These are phyloP conservation scores for Serendipita sp. DNA, from an alignment of 1,284 basidiomycete species.

Conservation along the genomic window DNA sequence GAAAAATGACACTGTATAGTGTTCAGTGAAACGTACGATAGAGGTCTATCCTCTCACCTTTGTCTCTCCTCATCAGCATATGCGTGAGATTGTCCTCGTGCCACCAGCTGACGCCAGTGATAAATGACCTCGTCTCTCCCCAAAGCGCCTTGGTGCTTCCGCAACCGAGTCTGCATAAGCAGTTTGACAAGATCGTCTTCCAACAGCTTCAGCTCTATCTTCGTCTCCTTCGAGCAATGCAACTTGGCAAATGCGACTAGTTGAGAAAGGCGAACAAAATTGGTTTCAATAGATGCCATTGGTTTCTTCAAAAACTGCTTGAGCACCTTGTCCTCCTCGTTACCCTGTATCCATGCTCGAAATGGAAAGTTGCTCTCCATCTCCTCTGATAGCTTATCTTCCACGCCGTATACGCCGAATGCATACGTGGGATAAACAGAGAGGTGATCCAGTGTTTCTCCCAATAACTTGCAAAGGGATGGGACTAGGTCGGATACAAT, in stretches of 20 bases:
- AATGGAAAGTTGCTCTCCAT: constrained; percentile 2
- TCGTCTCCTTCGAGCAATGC: neutral
- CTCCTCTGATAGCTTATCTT: neutral
- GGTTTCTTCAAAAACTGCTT: neutral
- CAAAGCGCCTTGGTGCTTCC: neutral
- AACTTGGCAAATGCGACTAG: neutral
- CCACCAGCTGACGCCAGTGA: neutral
- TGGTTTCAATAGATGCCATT: constrained; percentile 1
- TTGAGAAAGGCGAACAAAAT: constrained; percentile 1
- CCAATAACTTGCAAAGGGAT: neutral
- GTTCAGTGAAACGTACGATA: neutral
- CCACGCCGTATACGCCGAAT: neutral
- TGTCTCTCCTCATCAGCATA: neutral
- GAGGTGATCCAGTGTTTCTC: neutral
- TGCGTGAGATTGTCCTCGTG: neutral
- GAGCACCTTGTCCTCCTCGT: neutral
- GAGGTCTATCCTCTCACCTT: neutral
- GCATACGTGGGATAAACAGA: neutral
- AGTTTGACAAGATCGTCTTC: neutral
- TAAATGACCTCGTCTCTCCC: constrained; percentile 2
- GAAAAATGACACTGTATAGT: neutral
- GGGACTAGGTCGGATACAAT: neutral
- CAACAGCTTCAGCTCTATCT: neutral
- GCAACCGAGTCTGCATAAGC: neutral
- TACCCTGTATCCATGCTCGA: neutral